These are phyloP conservation scores for Margaritispora aquatica DNA, from an alignment of 495 filamentous ascomycete species.

Conservation along the genomic window DNA sequence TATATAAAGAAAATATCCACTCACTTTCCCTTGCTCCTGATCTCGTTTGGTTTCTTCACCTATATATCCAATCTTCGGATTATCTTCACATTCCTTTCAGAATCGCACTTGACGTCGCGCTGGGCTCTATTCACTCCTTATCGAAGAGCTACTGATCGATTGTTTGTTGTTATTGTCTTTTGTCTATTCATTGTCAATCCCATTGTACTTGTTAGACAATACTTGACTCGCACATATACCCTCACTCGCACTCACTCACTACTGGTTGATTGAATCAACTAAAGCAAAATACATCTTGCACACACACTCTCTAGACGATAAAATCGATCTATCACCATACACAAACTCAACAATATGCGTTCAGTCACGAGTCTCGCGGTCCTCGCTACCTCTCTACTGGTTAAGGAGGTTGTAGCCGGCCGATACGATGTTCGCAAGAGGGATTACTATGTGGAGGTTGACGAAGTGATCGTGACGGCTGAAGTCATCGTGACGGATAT, in stretches of 20 bases:
- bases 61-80: constrained; percentile 1
- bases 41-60: not conserved
- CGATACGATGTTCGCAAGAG: constrained; percentile 13
- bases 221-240: no score
- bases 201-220: no score
- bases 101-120: constrained; percentile 20
- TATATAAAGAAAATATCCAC: not conserved
- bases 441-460: constrained; percentile 8
- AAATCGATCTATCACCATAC: not conserved
- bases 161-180: not conserved
- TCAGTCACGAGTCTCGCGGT: constrained; percentile 10
- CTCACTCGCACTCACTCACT: not conserved
- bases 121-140: constrained; percentile 9
- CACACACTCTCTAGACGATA: not conserved
- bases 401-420: constrained; percentile 20
- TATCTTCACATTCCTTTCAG: constrained; percentile 9
- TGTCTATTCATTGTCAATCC: not conserved
- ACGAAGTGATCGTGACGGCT: constrained; percentile 16
- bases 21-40: no score
- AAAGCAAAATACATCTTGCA: not conserved
- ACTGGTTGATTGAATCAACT: constrained; percentile 9
- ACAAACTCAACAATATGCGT: constrained; percentile 15
- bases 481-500: constrained; percentile 10
- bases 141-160: not conserved
- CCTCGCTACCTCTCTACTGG: constrained; percentile 24